Evolutionary conservation across 768 basidiomycete species (phyloP).

Genomic region (Pisolithus orientalis): DNA sequence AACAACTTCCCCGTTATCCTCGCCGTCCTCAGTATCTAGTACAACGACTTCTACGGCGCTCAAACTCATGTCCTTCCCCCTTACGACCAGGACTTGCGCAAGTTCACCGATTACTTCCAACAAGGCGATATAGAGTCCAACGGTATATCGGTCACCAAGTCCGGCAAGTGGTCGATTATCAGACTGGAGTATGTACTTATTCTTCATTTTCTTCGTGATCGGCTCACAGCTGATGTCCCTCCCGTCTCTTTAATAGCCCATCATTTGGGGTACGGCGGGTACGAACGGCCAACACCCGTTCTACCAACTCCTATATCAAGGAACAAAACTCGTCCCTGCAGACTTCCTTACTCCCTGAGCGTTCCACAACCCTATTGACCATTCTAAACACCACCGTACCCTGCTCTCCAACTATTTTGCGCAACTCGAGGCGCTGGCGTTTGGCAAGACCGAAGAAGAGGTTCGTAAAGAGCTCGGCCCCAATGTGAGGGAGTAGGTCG

Average conservation of each 20-base stretch:
- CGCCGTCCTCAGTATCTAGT: conserved; percentile 94
- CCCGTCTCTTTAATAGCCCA: conserved; percentile 54
- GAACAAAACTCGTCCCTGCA: conserved; percentile 85
- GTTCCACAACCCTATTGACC: conserved; percentile 80
- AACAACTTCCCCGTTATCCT: conserved; percentile 88
- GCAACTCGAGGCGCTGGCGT: conserved; percentile 94
- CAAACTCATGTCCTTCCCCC: conserved; percentile 95
- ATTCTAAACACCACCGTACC: conserved; percentile 94
- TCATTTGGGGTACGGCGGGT: conserved; percentile 98
- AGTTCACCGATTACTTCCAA: conserved; percentile 99
- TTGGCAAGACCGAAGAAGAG: conserved; percentile 92
- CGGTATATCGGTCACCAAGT: conserved; percentile 94
- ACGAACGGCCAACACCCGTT: conserved; percentile 99
- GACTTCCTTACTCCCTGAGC: conserved; percentile 91
- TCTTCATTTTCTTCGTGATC: not conserved
- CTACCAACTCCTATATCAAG: no score
- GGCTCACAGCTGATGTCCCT: not conserved
- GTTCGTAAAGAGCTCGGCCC: conserved; percentile 65
- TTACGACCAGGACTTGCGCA: conserved; percentile 98
- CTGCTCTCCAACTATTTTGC: conserved; percentile 97
- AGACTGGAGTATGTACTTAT: conserved; percentile 74
- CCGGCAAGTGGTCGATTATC: conserved; percentile 90
- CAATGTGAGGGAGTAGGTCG: conserved; percentile 71
- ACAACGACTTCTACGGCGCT: conserved; percentile 96
- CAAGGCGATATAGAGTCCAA: conserved; percentile 99